Percentiles rank a stretch among this genome's conserved stretches.
Conservation (phyloP, 1,284 basidiomycete species). For the Fomitopsis betulina region DNA sequence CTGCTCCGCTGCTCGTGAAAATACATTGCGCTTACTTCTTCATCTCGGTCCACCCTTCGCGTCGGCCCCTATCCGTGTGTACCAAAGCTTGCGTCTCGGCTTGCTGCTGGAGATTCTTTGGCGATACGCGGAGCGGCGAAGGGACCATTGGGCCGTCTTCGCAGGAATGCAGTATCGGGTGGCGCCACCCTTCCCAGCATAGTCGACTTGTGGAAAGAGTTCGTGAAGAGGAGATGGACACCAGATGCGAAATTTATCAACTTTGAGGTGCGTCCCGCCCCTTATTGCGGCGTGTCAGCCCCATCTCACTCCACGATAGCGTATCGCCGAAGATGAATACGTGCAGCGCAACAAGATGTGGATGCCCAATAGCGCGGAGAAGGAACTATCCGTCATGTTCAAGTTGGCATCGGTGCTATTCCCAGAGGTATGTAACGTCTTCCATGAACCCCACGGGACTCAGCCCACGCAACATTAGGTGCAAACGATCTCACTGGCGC, state of each 20-base stretch:
- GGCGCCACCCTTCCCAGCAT: conserved; percentile 26
- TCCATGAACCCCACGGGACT: background rate
- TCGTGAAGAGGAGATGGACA: conserved; percentile 69
- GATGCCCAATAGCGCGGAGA: conserved; percentile 63
- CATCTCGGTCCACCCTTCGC: conserved; percentile 27
- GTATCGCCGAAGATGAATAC: conserved; percentile 68
- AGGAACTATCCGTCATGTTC: conserved; percentile 78
- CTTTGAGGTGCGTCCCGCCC: conserved; percentile 55
- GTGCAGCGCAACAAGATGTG: conserved; percentile 64
- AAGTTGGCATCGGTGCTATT: conserved; percentile 78
- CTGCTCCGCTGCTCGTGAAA: conserved; percentile 26
- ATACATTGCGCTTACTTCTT: conserved; percentile 39
- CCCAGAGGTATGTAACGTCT: conserved; percentile 52
- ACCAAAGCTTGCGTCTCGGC: conserved; percentile 30
- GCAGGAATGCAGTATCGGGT: conserved; percentile 49
- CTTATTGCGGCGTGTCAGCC: background rate
- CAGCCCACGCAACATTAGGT: conserved; percentile 41
- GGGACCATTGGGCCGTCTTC: conserved; percentile 43
- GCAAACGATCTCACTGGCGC: conserved; percentile 71
- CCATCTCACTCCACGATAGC: conserved; percentile 22
- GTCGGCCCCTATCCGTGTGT: conserved; percentile 16
- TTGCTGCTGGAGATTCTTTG: conserved; percentile 39
- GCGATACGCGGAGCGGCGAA: conserved; percentile 51
- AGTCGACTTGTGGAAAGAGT: conserved; percentile 64
- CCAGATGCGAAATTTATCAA: conserved; percentile 68